phyloP scores from a whole-genome alignment of 2,329 filamentous ascomycete species.

The Pezicula neosporulosa region DNA sequence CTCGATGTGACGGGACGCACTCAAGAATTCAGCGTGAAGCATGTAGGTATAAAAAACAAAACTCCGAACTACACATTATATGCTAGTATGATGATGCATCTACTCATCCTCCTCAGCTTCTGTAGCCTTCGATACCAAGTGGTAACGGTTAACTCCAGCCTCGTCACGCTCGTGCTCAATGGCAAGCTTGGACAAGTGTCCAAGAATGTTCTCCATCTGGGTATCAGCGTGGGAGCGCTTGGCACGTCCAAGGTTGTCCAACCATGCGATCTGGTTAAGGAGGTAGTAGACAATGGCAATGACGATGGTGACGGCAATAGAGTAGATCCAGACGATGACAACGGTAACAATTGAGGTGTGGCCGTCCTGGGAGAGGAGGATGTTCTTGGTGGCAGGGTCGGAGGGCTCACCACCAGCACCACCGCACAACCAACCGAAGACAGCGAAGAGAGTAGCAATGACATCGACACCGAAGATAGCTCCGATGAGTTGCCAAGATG shows the following conservation, averaged over 20 bases:
- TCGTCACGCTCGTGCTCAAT: slow-evolving; percentile 54
- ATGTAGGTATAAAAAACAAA: background rate
- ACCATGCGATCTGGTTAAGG: slow-evolving; percentile 54
- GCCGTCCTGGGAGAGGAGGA: slow-evolving; percentile 33
- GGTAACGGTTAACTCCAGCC: slow-evolving; percentile 28
- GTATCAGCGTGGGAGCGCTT: slow-evolving; percentile 59
- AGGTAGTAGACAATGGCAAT: slow-evolving; percentile 63
- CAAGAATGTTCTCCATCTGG: slow-evolving; percentile 63
- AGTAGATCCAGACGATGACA: slow-evolving; percentile 62
- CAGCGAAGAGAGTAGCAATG: slow-evolving; percentile 68
- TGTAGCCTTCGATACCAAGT: slow-evolving; percentile 21
- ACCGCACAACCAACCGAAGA: slow-evolving; percentile 72
- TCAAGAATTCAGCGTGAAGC: background rate
- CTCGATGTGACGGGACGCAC: background rate
- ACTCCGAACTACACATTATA: background rate
- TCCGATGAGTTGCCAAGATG: slow-evolving; percentile 69
- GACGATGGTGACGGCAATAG: slow-evolving; percentile 62
- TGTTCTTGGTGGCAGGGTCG: slow-evolving; percentile 25
- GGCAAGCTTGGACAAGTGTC: slow-evolving; percentile 60
- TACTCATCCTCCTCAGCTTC: slow-evolving; percentile 30
- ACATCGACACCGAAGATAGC: slow-evolving; percentile 72
- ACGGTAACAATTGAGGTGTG: slow-evolving; percentile 54
- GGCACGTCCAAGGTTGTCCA: slow-evolving; percentile 61
- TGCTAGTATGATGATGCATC: slow-evolving; percentile 5
- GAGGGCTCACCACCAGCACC: slow-evolving; percentile 34